These are phyloP conservation scores for Didymella lethalis DNA, from an alignment of 2,329 filamentous ascomycete genomes.

Conservation along the genomic window DNA sequence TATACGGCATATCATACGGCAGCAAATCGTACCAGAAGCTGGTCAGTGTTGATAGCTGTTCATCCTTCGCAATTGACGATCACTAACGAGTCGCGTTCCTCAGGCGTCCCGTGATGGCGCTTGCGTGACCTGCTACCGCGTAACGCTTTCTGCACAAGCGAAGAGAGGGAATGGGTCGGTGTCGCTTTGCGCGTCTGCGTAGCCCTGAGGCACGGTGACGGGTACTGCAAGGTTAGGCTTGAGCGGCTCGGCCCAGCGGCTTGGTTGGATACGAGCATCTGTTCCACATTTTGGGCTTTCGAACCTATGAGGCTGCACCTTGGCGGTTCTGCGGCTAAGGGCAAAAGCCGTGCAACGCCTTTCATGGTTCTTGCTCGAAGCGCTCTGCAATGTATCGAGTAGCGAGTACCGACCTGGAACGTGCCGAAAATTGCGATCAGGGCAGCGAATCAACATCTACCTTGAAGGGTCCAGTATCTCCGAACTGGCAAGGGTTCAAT, in stretches of 20 bases:
- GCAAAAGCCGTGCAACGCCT: constrained; percentile 3
- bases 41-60: background rate
- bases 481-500: background rate
- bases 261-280: background rate
- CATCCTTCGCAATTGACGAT: background rate
- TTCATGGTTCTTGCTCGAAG: background rate
- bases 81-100: background rate
- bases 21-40: background rate
- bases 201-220: background rate
- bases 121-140: background rate
- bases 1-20: background rate
- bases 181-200: background rate
- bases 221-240: background rate
- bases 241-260: constrained; percentile 5
- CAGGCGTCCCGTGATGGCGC: background rate
- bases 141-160: background rate
- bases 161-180: background rate
- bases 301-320: constrained; percentile 1
- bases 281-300: constrained; percentile 2
- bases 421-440: background rate
- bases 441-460: background rate
- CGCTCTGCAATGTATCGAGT: background rate
- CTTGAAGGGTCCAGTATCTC: background rate
- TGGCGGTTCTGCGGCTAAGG: background rate
- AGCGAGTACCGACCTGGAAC: background rate